phyloP scores from a whole-genome alignment of 495 filamentous ascomycete genomes.

The Aspergillus kassunensis region DNA sequence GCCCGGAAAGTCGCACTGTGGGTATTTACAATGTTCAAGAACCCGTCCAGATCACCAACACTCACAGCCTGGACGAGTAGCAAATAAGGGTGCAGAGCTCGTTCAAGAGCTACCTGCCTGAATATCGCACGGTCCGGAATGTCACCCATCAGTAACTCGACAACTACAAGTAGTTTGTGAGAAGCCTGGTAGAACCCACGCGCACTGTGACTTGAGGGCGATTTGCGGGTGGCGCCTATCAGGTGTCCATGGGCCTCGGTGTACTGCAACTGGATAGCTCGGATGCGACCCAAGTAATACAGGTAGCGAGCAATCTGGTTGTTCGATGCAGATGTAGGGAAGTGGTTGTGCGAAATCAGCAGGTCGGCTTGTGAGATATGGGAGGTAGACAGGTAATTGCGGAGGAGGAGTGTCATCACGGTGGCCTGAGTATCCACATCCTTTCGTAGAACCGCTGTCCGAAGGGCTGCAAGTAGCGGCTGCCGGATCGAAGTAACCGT shows the following conservation, averaged over 20 bases:
- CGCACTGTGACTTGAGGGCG: conserved; percentile 81
- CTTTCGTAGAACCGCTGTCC: conserved; percentile 91
- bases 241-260: conserved; percentile 95
- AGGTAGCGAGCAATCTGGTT: conserved; percentile 96
- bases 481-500: conserved; percentile 82
- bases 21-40: conserved; percentile 74
- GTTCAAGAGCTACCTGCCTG: conserved; percentile 80
- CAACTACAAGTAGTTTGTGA: conserved; percentile 88
- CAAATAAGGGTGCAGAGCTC: conserved; percentile 85
- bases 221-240: conserved; percentile 87
- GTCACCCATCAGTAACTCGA: conserved; percentile 97
- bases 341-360: conserved; percentile 88
- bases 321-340: conserved; percentile 88
- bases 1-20: conserved; percentile 81
- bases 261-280: conserved; percentile 92
- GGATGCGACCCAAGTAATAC: conserved; percentile 93
- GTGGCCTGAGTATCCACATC: conserved; percentile 95
- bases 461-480: conserved; percentile 78
- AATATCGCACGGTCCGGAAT: conserved; percentile 94
- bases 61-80: conserved; percentile 90
- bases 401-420: conserved; percentile 88
- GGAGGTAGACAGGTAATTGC: conserved; percentile 93
- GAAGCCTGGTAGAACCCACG: conserved; percentile 93
- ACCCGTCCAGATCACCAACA: conserved; percentile 88
- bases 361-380: conserved; percentile 97